Evolutionary conservation across 805 yeast genomes (phyloP), one percentile per base, ranked within the genome.

Genomic region (Spathaspora sp.): DNA sequence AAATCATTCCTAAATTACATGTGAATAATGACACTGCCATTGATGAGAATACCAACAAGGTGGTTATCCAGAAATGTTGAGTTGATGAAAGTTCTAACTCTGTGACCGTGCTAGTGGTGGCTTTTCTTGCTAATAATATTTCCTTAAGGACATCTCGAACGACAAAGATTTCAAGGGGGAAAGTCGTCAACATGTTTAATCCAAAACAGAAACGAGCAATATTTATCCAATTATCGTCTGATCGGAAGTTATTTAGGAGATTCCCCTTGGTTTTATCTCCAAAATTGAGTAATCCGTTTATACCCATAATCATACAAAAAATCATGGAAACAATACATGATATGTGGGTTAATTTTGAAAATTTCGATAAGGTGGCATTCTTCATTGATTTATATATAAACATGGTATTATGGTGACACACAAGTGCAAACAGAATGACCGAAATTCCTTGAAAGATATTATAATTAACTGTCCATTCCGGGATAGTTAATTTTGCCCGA

Each of bases 371-470:
- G 3, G 96, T 83, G 5, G 96, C 93, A 18, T 80, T 80, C 56
- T 79, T 80, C 62, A 93, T 77, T 0, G 97, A 89, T 63, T 89
- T 89, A 71, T 85, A 92, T 44, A 92, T 93, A 61, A 92, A 87
- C 28, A 93, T 82, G 0, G 97, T 90, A 65, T 92, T 92, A 66
- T 92, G 98, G 63, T 92, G 98, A 63, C 98, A 92, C 3, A 92
- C 97, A 57, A 93, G 78, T 1, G 98, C 98, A 72, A 92, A 92
- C 0, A 97, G 90, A 31, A 92, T 89, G 47, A 92, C 96, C n/a
- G 94, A 86, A 26, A 92, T 83, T 2, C 97, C 97, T 67, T 92
- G 96, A 64, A 92, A 89, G 3, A 92, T 70, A 42, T 83, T 82
- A 11, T 76, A 66, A 55, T 85, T 85, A 47, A 89, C 62, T 4